Base-by-base conservation (phyloP, 208 protist genomes). In the Sergeia podlipaevii region DNA sequence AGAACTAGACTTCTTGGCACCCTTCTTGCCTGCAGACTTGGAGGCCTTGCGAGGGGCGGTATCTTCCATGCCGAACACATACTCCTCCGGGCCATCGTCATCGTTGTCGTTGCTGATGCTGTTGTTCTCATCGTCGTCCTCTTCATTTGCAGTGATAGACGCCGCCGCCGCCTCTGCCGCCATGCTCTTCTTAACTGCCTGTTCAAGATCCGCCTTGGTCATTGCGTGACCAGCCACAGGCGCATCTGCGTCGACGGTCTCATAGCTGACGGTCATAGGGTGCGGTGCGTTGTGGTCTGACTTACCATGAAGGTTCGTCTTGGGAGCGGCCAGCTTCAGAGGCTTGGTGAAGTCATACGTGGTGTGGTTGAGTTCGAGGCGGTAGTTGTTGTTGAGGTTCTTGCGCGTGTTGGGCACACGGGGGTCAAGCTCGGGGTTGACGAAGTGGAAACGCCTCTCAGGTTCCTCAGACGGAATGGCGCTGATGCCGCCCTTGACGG, bases 381-480 rank as follows among this genome's bases (percentile, higher is more conserved):
- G 62, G 59, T 80, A 83, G 73, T 80, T 86, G 63, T 85, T 91
- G 47, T 91, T 88, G 20, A 76, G 65, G 29, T 76, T 52, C 42
- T 71, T 74, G 36, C 59, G 58, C 15, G 65, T 75, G 62, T 90
- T 74, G 2, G 82, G 77, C 18, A 90, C 79, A 23, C 65, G 60
- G n/a, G 60, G 59, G 49, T 88, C 74, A 5, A 78, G 61, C 57
- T 74, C 78, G 29, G 85, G 85, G 52, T 88, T 87, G 4, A 84
- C 33, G 42, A 93, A 93, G 62, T 93, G 85, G 39, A 90, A 93
- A 38, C 81, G 74, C 20, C 21, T 72, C 70, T 93, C 85, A 6
- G 85, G 85, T 21, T 89, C 78, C 53, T 89, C 61, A 50, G 75
- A 60, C 1, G 85, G 79, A 28, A 89, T 74, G 15, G 68, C 63